Conservation (phyloP, 2,329 filamentous ascomycete species). For the Pestalotiopsis sp. region DNA sequence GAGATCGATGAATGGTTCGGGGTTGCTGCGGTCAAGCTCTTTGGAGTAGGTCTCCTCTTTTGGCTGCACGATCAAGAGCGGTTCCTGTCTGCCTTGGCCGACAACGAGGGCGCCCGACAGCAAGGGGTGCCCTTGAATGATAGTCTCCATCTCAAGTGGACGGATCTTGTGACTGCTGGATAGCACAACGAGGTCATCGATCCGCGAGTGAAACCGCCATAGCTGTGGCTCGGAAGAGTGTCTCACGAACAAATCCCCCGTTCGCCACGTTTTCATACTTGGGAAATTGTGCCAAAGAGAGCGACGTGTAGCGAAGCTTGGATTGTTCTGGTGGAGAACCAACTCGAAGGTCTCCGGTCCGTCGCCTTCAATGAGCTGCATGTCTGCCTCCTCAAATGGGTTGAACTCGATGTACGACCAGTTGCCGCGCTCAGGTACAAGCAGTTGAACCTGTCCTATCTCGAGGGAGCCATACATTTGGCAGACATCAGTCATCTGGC, state of each 20-base stretch:
- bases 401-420: background rate
- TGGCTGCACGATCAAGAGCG: background rate
- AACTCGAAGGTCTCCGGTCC: background rate
- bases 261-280: background rate
- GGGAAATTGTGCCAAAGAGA: background rate
- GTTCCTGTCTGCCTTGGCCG: background rate
- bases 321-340: background rate
- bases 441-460: background rate
- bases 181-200: background rate
- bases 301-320: background rate
- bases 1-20: background rate
- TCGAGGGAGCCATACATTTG: background rate
- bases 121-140: background rate
- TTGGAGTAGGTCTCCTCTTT: background rate
- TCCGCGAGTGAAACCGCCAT: background rate
- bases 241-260: background rate
- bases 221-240: background rate
- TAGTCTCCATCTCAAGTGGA: background rate
- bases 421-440: background rate
- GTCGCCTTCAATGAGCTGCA: background rate
- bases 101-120: background rate
- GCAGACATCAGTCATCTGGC: background rate
- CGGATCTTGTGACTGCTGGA: background rate
- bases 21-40: background rate
- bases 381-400: background rate